phyloP scores from a whole-genome alignment of 2,329 filamentous ascomycete species.

The Pseudogymnoascus destructans region DNA sequence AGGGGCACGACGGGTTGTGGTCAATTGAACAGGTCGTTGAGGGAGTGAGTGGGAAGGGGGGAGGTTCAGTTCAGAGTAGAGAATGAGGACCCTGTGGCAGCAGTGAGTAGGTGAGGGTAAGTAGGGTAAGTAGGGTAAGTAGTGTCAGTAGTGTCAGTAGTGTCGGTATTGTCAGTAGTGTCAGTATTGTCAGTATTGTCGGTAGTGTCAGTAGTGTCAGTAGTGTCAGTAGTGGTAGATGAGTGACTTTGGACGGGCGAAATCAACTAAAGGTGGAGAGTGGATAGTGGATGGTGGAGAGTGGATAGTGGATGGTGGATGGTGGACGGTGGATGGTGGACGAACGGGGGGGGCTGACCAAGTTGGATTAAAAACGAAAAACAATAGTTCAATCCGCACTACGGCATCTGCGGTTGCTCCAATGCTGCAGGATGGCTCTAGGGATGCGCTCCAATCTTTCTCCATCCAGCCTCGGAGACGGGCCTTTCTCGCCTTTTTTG shows the following conservation, averaged over 20 bases:
- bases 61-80: neutral
- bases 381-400: neutral
- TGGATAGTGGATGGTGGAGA: too few species aligned
- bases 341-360: slow-evolving; percentile 12
- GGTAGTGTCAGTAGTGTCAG: neutral
- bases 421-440: neutral
- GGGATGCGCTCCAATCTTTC: neutral
- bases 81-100: slow-evolving; percentile 7
- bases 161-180: neutral
- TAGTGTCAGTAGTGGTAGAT: neutral
- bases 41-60: neutral
- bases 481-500: slow-evolving; percentile 1
- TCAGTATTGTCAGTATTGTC: neutral
- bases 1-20: neutral
- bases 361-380: slow-evolving; percentile 4
- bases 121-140: too few species aligned
- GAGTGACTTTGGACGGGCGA: slow-evolving; percentile 7
- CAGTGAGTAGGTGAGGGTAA: neutral
- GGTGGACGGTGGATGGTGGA: slow-evolving; percentile 23
- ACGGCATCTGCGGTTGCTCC: neutral
- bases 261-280: too few species aligned
- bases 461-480: slow-evolving; percentile 6
- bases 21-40: slow-evolving; percentile 1
- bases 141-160: neutral
- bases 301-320: slow-evolving; percentile 22